phyloP scores from a whole-genome alignment of 805 yeast genomes.

The Lipomyces yamadae region DNA sequence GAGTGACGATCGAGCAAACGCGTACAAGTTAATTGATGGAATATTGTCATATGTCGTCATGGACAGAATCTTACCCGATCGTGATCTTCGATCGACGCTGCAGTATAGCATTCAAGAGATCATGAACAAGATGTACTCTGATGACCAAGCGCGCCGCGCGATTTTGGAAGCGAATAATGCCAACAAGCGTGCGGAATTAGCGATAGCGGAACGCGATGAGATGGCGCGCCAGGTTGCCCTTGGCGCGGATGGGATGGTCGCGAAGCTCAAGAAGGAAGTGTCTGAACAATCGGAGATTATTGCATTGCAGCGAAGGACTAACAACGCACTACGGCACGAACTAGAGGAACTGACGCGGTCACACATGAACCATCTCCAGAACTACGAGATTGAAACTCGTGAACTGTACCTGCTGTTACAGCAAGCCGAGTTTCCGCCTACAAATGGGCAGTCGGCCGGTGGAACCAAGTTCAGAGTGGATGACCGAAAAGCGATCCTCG shows the following conservation, averaged over 20 bases:
- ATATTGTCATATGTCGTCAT: conserved; percentile 64
- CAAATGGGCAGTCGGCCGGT: conserved; percentile 1
- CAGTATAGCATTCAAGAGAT: conserved; percentile 45
- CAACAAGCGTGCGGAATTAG: conserved; percentile 58
- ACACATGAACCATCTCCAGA: conserved; percentile 46
- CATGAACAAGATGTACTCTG: conserved; percentile 75
- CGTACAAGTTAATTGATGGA: conserved; percentile 66
- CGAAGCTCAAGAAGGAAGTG: conserved; percentile 63
- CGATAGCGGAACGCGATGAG: conserved; percentile 63
- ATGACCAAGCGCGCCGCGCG: conserved; percentile 82
- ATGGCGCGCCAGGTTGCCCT: conserved; percentile 67
- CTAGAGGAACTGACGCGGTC: conserved; percentile 62
- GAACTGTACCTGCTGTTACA: conserved; percentile 60
- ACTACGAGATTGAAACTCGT: conserved; percentile 63
- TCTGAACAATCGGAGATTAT: conserved; percentile 66
- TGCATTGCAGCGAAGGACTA: conserved; percentile 62
- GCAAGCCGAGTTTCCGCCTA: conserved; percentile 47
- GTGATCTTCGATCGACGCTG: conserved; percentile 41
- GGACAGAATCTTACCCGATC: conserved; percentile 50
- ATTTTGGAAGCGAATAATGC: conserved; percentile 60
- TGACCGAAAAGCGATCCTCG: conserved; percentile 24
- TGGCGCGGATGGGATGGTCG: conserved; percentile 77
- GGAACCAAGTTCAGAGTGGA: conserved; percentile 8
- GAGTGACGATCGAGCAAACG: conserved; percentile 51
- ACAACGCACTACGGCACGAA: conserved; percentile 63